A percentile compares a stretch with the other conserved stretches of the same genome.
Evolutionary conservation across 2,329 filamentous ascomycete genomes (phyloP).

Genomic region (Tolypocladium inflatum): DNA sequence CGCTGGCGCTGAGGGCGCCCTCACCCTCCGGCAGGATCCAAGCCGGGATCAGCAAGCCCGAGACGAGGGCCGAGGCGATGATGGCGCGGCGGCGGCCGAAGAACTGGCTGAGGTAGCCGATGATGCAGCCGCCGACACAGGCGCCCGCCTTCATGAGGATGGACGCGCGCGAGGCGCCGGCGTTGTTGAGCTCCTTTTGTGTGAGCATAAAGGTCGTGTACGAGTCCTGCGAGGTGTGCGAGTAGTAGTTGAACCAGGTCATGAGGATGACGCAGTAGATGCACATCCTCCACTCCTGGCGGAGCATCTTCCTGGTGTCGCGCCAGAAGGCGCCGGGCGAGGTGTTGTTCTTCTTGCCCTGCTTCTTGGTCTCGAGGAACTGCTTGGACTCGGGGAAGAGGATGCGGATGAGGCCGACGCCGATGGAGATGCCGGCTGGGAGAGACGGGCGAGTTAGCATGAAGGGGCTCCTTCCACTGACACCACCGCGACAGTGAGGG

Average conservation of each 20-base stretch:
- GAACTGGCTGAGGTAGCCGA: conserved; percentile 68
- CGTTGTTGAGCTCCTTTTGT: conserved; percentile 59
- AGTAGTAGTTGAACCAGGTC: conserved; percentile 69
- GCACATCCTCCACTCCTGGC: conserved; percentile 65
- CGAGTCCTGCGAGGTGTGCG: conserved; percentile 70
- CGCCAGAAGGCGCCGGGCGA: conserved; percentile 51
- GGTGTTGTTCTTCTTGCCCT: conserved; percentile 37
- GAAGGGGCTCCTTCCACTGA: not conserved
- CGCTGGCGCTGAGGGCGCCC: conserved; percentile 48
- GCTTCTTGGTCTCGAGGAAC: conserved; percentile 60
- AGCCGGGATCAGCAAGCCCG: conserved; percentile 54
- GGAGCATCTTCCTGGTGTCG: conserved; percentile 60
- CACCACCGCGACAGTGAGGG: not conserved
- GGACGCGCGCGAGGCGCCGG: conserved; percentile 59
- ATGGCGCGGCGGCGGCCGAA: conserved; percentile 64
- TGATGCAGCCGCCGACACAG: conserved; percentile 61
- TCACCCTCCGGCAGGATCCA: conserved; percentile 60
- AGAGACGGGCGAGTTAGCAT: not conserved
- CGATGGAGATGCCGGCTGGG: conserved; percentile 54
- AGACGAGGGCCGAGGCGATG: conserved; percentile 48
- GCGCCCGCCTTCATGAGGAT: conserved; percentile 75
- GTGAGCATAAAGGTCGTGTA: conserved; percentile 74
- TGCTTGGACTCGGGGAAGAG: conserved; percentile 66
- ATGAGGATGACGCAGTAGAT: conserved; percentile 71
- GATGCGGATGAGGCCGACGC: conserved; percentile 56